Conservation (phyloP, 495 filamentous ascomycete species). For the Parathielavia hyrcaniae region DNA sequence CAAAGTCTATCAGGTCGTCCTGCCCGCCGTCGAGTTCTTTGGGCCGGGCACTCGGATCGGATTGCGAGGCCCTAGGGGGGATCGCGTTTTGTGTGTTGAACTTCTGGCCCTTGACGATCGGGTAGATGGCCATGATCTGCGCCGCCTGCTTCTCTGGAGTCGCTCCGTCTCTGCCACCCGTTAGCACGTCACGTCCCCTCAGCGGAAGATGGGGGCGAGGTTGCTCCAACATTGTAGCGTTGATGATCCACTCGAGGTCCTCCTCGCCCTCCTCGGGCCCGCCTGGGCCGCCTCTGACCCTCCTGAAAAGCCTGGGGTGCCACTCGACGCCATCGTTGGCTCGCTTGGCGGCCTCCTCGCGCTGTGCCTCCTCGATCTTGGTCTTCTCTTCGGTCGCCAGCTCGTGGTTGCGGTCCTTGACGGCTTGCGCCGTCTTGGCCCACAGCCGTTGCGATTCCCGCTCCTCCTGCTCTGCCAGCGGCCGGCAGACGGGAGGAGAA, state of each 20-base stretch:
- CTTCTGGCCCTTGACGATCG: constrained; percentile 73
- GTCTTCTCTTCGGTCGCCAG: constrained; percentile 91
- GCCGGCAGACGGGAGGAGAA: constrained; percentile 66
- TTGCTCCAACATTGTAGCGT: constrained; percentile 68
- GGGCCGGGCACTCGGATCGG: constrained; percentile 8
- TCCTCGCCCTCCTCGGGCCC: constrained; percentile 75
- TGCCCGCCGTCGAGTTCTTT: constrained; percentile 5
- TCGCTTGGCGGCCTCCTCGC: constrained; percentile 79
- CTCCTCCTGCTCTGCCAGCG: constrained; percentile 79
- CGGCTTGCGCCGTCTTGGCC: constrained; percentile 68
- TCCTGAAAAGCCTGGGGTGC: constrained; percentile 78
- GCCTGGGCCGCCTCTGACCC: constrained; percentile 63
- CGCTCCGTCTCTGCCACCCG: constrained; percentile 47
- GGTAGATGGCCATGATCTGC: constrained; percentile 81
- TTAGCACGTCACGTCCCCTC: constrained; percentile 25
- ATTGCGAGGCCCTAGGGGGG: constrained; percentile 30
- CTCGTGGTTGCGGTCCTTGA: constrained; percentile 79
- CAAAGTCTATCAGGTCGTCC: constrained; percentile 45
- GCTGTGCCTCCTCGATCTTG: constrained; percentile 84
- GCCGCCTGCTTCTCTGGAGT: constrained; percentile 68
- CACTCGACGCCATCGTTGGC: constrained; percentile 79
- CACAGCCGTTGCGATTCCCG: constrained; percentile 87
- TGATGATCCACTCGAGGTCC: constrained; percentile 90
- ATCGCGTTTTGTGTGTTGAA: constrained; percentile 36
- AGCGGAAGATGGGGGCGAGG: neutral